Evolutionary conservation across 2,329 filamentous ascomycete genomes (phyloP), one percentile per base, ranked within the genome.

Genomic region (Colletotrichum gloeosporioides): DNA sequence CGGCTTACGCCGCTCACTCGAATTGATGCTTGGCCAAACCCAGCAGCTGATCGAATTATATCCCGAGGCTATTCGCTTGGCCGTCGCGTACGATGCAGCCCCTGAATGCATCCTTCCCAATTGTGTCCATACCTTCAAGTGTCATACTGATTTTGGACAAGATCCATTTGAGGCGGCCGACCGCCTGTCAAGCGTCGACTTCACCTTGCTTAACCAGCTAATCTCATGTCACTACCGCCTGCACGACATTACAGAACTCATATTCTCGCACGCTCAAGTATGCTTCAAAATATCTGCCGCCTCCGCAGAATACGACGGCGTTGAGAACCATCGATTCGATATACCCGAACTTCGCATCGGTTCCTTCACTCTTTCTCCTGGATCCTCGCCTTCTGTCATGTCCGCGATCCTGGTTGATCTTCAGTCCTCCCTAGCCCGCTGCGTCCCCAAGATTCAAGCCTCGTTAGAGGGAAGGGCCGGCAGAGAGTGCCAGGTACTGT

Each of bases 301-400:
- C 1, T 66, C 55, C 4, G 16, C 36, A n/a, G 77, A 82, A 1
- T 82, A 83, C 1, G 69, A 77, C 1, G 69, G 77, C 7, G 77
- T 80, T 15, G 74, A 79, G 16, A 81, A 84, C 16, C 84, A 83
- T 1, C 80, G 80, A 8, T 81, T 87, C 49, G 81, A 83, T 22
- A 81, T 87, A 5, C 85, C 86, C 0, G 83, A 87, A 63, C 83
- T 87, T 16, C 83, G 83, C 6, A 83, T 88, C 7, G 87, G 87
- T 2, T 83, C 83, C 3, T 86, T 86, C 62, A 78, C 84, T 22
- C 82, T 84, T 8, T 82, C 83, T 4, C 81, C 81, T 13, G 75
- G 77, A 1, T 81, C 83, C 6, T 83, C 84, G 5, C 81, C 82
- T 7, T 79, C 84, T 9, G 82, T 86, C 79, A 79, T 85, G 61